phyloP scores from a whole-genome alignment of 2,329 filamentous ascomycete species.

The Hirsutella minnesotensis region DNA sequence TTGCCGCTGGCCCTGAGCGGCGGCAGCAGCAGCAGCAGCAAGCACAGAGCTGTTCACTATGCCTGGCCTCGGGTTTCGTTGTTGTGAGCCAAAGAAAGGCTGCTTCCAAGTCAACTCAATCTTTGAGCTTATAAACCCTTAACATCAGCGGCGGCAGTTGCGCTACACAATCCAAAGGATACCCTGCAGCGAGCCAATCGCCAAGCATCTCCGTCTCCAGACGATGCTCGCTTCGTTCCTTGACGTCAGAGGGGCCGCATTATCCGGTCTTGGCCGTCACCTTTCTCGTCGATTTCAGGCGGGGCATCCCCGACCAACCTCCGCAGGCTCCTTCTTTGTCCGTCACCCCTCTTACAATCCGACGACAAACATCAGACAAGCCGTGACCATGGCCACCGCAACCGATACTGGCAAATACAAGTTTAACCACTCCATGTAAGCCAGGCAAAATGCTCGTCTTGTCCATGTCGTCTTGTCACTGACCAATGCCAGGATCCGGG shows the following conservation, averaged over 20 bases:
- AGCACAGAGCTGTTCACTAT: too few relatives aligned
- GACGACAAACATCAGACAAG: background rate
- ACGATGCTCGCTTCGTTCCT: background rate
- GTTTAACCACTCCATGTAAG: conserved; percentile 77
- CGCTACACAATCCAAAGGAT: too few relatives aligned
- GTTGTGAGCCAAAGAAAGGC: too few relatives aligned
- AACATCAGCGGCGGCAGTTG: too few relatives aligned
- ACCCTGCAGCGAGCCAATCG: background rate
- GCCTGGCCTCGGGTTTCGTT: too few relatives aligned
- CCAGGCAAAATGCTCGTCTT: background rate
- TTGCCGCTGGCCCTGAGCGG: too few relatives aligned
- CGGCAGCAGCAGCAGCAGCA: too few relatives aligned
- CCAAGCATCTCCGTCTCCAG: too few relatives aligned
- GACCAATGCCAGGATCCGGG: conserved; percentile 55
- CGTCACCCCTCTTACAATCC: background rate
- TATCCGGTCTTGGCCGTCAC: background rate
- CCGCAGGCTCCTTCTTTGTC: background rate
- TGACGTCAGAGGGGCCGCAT: background rate
- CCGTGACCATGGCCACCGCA: conserved; percentile 44
- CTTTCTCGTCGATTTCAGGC: background rate
- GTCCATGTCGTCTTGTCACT: conserved; percentile 1
- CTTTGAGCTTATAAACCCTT: too few relatives aligned
- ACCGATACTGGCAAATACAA: conserved; percentile 73
- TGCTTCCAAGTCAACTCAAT: too few relatives aligned
- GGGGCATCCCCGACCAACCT: background rate